These are phyloP conservation scores for Phalaenopsis equestris DNA, from an alignment of 106 monocot genomes.

Conservation along the genomic window DNA sequence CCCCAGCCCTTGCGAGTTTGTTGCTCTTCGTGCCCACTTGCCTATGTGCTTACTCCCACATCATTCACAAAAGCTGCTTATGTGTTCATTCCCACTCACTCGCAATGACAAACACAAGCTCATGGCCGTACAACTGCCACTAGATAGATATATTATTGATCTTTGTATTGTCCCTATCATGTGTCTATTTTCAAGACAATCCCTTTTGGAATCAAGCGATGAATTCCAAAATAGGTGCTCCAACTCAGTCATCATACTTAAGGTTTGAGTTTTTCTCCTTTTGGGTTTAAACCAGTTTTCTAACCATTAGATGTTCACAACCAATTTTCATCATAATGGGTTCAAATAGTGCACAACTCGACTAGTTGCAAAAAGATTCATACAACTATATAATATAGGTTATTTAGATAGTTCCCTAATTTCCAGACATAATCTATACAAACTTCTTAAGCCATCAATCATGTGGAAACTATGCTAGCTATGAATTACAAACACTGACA, in stretches of 20 bases:
- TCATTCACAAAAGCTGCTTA: not conserved
- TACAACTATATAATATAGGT: not conserved
- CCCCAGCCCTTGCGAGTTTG: too few relatives aligned
- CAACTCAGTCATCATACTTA: too few relatives aligned
- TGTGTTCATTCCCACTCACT: not conserved
- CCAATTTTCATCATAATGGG: not conserved
- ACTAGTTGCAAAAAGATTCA: not conserved
- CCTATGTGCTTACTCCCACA: too few relatives aligned
- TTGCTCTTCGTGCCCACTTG: too few relatives aligned
- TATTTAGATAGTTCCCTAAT: not conserved
- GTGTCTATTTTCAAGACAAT: not conserved
- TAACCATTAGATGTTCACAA: not conserved
- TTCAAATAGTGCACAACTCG: not conserved
- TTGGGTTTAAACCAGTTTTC: not conserved
- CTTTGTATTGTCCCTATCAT: not conserved
- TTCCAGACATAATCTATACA: too few relatives aligned
- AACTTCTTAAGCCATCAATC: not conserved
- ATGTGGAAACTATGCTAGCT: not conserved
- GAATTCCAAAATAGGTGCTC: not conserved
- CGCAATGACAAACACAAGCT: too few relatives aligned
- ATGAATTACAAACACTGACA: too few relatives aligned
- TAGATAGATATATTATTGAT: not conserved
- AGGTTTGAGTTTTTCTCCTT: not conserved
- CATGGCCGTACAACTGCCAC: too few relatives aligned
- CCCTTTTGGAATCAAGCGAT: too few relatives aligned